Evolutionary conservation across 2,329 filamentous ascomycete species (phyloP), one percentile per base, ranked within the genome.

Genomic region (Sporothrix brasiliensis): DNA sequence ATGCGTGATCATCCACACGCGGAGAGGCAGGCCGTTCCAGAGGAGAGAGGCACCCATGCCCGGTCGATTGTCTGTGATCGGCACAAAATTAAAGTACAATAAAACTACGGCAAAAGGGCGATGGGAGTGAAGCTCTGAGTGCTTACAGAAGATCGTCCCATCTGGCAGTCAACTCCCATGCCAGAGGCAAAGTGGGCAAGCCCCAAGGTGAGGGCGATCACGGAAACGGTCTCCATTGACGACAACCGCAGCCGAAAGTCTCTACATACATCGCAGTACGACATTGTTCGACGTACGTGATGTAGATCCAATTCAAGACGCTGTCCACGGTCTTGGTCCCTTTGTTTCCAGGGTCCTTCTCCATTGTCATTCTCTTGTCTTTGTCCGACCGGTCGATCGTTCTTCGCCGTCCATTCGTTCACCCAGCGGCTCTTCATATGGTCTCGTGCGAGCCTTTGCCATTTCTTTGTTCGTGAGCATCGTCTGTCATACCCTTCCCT

Each of bases 261-360:
- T 3, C 34, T 9, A 5, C 34, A 9, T 34, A 24, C 24, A 24
- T 24, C 24, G 24, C 24, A 34, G 34, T 34, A 34, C 34, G 34
- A 9, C 34, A 9, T 34, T 5, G 34, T 9, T 34, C 34, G 34
- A 6, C 34, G 34, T 34, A 9, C 6, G 34, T 5, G 6, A 34
- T 34, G 34, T 34, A 34, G 34, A 34, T 34, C 34, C 34, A 34
- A 34, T 34, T 7, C 6, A 24, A 24, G 24, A 24, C 24, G 34
- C 6, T 34, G 56, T n/a, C 56, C n/a, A 14, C 21, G 34, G 56
- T 39, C 16, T 41, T 39, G 9, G 41, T 44, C 27, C 27, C 34
- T n/a, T 58, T 16, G 56, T 60, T 60, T 60, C 56, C 56, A 60
- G 54, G 34, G 56, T 41, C 56, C 54, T 7, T 58, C 27, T n/a